Conservation (phyloP, 108 stramenopile species). For the Nitzschia sp. region DNA sequence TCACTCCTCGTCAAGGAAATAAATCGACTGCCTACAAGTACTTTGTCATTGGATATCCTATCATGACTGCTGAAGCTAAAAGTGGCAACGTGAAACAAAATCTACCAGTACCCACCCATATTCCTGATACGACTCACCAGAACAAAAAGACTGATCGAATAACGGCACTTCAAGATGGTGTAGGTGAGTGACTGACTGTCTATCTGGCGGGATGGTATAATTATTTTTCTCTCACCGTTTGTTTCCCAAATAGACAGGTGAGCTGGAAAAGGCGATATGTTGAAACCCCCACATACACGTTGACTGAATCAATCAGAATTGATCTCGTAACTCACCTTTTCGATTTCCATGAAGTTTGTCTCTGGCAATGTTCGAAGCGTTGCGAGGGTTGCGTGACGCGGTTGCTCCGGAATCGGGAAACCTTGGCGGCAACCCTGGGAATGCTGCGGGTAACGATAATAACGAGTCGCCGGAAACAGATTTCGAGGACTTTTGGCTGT, state of each 20-base stretch:
- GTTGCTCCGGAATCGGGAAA: conserved; percentile 77
- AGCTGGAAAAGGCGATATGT: neutral
- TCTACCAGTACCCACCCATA: neutral
- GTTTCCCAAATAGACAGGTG: conserved; percentile 8
- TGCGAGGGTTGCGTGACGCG: conserved; percentile 83
- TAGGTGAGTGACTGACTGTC: conserved; percentile 40
- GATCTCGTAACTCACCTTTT: no score
- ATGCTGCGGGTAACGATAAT: conserved; percentile 19
- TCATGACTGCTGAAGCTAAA: conserved; percentile 9
- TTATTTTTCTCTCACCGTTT: no score
- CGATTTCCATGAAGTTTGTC: conserved; percentile 68
- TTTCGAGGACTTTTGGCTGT: conserved; percentile 60
- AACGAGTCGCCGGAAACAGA: conserved; percentile 34
- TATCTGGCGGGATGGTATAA: no score
- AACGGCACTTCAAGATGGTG: conserved; percentile 81
- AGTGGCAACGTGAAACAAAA: neutral
- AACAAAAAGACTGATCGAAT: conserved; percentile 72
- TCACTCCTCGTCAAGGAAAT: no score
- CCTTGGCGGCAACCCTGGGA: conserved; percentile 30
- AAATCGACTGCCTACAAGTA: no score
- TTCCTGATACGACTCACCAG: neutral
- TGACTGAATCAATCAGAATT: no score
- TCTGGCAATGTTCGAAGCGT: conserved; percentile 85
- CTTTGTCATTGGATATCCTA: no score
- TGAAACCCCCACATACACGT: no score